phyloP scores from a whole-genome alignment of 2,329 filamentous ascomycete genomes.

The Zasmidium cellare region DNA sequence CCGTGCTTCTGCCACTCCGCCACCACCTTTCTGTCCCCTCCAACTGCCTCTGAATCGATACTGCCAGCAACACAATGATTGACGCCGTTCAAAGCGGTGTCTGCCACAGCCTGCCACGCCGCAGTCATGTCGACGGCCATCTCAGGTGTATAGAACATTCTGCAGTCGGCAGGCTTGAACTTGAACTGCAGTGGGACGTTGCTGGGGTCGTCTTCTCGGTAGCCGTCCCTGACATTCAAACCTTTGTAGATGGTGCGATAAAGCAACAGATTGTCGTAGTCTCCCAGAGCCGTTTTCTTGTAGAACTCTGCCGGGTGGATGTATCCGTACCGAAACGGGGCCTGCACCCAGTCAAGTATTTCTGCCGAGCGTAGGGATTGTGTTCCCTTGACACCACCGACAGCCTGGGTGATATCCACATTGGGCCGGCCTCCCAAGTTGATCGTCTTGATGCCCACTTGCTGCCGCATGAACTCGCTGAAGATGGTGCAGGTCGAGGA shows the following conservation, averaged over 20 bases:
- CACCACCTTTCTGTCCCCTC: slow-evolving; percentile 5
- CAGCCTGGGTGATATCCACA: slow-evolving; percentile 44
- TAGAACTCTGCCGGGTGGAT: slow-evolving; percentile 28
- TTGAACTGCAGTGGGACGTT: slow-evolving; percentile 52
- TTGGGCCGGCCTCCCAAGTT: slow-evolving; percentile 45
- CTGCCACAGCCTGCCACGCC: slow-evolving; percentile 47
- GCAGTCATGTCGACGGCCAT: slow-evolving; percentile 51
- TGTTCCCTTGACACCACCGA: slow-evolving; percentile 48
- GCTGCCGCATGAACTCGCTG: slow-evolving; percentile 46
- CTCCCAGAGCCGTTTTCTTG: slow-evolving; percentile 28
- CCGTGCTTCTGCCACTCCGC: slow-evolving; percentile 16
- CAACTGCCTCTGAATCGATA: slow-evolving; percentile 10
- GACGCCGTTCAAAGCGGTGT: slow-evolving; percentile 32
- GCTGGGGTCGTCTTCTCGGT: slow-evolving; percentile 35
- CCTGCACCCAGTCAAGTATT: slow-evolving; percentile 22
- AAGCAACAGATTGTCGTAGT: slow-evolving; percentile 29
- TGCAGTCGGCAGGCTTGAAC: slow-evolving; percentile 51
- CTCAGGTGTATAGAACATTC: slow-evolving; percentile 53
- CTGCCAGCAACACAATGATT: slow-evolving; percentile 35
- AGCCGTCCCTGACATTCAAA: slow-evolving; percentile 34
- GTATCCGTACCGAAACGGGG: slow-evolving; percentile 26
- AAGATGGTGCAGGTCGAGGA: slow-evolving; percentile 49
- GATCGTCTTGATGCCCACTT: slow-evolving; percentile 45
- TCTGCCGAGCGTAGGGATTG: slow-evolving; percentile 30
- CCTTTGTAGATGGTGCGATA: slow-evolving; percentile 24